Evolutionary conservation across 805 yeast genomes (phyloP), one percentile per base, ranked within the genome.

Genomic region (Candida yuanshanica): DNA sequence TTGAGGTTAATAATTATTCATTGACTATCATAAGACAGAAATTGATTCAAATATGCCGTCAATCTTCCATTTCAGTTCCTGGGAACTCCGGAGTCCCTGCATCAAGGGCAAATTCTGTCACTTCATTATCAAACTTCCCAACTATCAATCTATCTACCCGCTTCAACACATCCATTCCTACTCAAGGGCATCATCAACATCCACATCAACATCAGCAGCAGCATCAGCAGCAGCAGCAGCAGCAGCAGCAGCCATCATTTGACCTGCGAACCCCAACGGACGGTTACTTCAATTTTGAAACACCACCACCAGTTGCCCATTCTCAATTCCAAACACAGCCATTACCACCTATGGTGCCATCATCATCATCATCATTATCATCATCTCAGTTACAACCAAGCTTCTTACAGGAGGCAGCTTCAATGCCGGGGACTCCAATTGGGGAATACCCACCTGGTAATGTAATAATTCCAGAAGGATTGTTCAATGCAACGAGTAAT

Each of bases 401-500:
- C 2, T 53, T 52, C 42, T 20, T 44, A 36, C 49, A 45, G 24
- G 53, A 49, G 13, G 9, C 46, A 10, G 36, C 31, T 3, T 10
- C 27, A 7, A 18, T 38, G 7, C 38, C 38, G 17, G 33, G 24
- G 7, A 36, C 38, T 2, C 38, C 38, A 16, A 36, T 27, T 18
- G 36, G 35, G 5, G 34, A 39, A 14, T 35, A 42, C 12, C 29
- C 42, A 4, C 35, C 41, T 4, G 26, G 31, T 6, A 33, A n/a
- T 12, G 52, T 44, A 10, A 39, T 45, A 26, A 42, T 53, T 13
- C 58, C 58, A 18, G 60, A 52, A 20, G 43, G 47, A 5, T 42
- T 61, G 33, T 58, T 51, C 49, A 73, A 74, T 46, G 71, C 66
- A 22, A 74, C 78, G 2, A 67, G 73, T 21, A 70, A 69, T 46